Evolutionary conservation across 306 rosid genomes (phyloP).

Genomic region (Spatholobus suberectus): DNA sequence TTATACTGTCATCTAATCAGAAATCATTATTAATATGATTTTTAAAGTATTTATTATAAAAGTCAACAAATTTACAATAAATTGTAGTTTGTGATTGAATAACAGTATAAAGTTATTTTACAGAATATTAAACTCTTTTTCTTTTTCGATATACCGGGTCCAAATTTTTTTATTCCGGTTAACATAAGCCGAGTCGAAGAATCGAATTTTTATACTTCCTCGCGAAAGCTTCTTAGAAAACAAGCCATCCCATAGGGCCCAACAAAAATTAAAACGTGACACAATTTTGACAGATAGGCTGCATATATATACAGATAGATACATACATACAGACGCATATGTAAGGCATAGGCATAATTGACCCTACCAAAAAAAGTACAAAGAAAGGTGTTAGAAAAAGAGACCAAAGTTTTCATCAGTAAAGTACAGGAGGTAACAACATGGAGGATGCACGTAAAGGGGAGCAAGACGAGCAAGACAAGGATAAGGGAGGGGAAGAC

Average conservation of each 20-base stretch:
- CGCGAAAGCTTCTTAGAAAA: neutral
- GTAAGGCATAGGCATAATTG: neutral
- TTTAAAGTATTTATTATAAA: no score
- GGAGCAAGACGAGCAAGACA: constrained; percentile 33
- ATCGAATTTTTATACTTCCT: constrained; percentile 2
- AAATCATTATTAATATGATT: no score
- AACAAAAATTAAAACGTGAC: neutral
- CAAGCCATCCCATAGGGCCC: neutral
- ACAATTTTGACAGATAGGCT: neutral
- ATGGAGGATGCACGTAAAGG: constrained; percentile 36
- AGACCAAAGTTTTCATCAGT: neutral
- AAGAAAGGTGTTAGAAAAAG: neutral
- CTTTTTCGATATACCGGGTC: neutral
- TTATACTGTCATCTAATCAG: no score
- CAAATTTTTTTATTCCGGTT: neutral
- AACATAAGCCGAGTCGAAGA: neutral
- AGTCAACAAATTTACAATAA: no score
- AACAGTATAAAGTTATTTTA: no score
- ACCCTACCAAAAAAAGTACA: neutral
- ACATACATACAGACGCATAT: neutral
- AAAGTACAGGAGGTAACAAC: neutral
- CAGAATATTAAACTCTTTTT: no score
- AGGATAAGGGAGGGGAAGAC: constrained; percentile 44
- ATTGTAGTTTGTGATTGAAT: no score
- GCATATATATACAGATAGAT: neutral